Evolutionary conservation across 75 land plant species (phyloP).

Genomic region (Sequoiadendron giganteum): DNA sequence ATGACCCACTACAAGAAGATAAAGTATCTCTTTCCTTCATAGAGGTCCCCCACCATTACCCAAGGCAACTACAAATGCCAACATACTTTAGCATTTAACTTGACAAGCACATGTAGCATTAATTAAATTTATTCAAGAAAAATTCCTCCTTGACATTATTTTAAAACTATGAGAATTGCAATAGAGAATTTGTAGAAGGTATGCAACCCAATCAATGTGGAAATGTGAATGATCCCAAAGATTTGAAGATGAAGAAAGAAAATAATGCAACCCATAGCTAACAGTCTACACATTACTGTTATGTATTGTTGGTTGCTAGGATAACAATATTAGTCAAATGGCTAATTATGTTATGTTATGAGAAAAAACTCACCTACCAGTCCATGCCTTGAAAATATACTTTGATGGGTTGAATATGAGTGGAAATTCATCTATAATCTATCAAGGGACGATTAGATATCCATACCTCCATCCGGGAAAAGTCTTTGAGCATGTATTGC

Average conservation of each 20-base stretch:
- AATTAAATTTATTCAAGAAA: not conserved
- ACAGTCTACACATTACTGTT: not conserved
- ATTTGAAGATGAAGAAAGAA: not conserved
- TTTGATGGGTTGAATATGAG: too few species aligned
- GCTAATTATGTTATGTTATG: too few species aligned
- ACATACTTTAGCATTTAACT: not conserved
- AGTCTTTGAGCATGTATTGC: too few species aligned
- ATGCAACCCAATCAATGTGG: not conserved
- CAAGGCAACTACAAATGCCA: constrained; percentile 52
- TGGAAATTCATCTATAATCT: too few species aligned
- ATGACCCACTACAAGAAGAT: constrained; percentile 87
- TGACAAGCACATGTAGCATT: not conserved
- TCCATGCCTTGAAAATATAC: too few species aligned
- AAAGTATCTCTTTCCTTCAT: constrained; percentile 70
- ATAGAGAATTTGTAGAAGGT: not conserved
- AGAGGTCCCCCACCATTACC: constrained; percentile 36
- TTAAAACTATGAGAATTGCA: not conserved
- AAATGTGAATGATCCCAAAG: not conserved
- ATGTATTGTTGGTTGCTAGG: too few species aligned
- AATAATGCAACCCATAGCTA: not conserved
- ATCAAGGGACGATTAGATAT: too few species aligned
- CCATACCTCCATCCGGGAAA: too few species aligned
- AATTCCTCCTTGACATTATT: not conserved
- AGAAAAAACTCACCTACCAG: too few species aligned
- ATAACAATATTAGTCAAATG: too few species aligned